Base-by-base conservation (phyloP, 1,284 basidiomycete genomes). In the Ganoderma lucidum region DNA sequence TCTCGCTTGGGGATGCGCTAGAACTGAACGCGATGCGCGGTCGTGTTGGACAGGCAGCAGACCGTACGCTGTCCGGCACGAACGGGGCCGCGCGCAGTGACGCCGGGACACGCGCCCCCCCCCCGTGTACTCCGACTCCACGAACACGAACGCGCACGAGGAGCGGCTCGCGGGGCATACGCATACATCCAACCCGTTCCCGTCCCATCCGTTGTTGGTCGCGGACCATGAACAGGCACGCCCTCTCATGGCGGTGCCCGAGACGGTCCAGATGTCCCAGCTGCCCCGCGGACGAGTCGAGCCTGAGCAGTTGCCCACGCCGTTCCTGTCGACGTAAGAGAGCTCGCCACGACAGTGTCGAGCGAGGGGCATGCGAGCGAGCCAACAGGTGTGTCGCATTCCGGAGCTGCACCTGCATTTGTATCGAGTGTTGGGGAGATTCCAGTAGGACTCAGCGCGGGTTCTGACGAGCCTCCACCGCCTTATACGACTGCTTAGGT, bases 401-500 rank as follows among this genome's bases (percentile, higher is more conserved):
- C 53, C 14, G 30, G 30, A 17, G 17, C 14, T 17, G 53, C 28
- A 1, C 15, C 30, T 17, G 53, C 15, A 1, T 23, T 23, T 23
- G 23, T 3, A 30, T 0, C 53, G 2, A 28, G 28, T 3, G 15
- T 30, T 6, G 30, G 6, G 2, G 30, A 8, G 8, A 4, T 19
- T 3, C 53, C 17, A 15, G 15, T 17, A 0, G 53, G 32, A 17
- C n/a, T n/a, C n/a, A 10, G 14, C 5, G 15, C 30, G 4, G 30
- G 30, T 3, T 3, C 9, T 0, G 48, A 51, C 48, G 48, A 51
- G 48, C 48, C 53, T 17, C 53, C 53, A 30, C 53, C 53, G 6
- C 53, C 53, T 15, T 56, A 56, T 56, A 56, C 53, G 30, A 56
- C 53, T 17, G 53, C 53, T 35, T 35, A 35, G 35, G 35, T n/a